Evolutionary conservation across 2,329 filamentous ascomycete species (phyloP).

Genomic region (Penicillium sp.): DNA sequence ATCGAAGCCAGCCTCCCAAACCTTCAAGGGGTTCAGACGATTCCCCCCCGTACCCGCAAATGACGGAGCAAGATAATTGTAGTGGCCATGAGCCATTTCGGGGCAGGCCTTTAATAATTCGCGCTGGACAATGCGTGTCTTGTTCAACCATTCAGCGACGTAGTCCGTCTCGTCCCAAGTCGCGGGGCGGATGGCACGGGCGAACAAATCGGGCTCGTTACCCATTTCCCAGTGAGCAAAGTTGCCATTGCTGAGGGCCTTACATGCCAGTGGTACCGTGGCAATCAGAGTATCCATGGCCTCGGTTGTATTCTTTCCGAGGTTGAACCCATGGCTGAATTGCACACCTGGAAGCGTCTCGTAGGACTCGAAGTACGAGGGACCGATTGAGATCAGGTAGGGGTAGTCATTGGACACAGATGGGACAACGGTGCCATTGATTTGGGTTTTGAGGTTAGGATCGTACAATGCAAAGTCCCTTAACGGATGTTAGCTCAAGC

Average conservation of each 20-base stretch:
- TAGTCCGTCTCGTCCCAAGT: conserved; percentile 59
- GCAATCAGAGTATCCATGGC: conserved; percentile 56
- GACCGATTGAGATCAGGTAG: conserved; percentile 61
- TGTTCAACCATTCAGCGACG: conserved; percentile 60
- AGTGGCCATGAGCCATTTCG: conserved; percentile 45
- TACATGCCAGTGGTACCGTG: conserved; percentile 60
- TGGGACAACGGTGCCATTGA: conserved; percentile 56
- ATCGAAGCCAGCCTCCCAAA: conserved; percentile 59
- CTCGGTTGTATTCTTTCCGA: conserved; percentile 54
- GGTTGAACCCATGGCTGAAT: conserved; percentile 65
- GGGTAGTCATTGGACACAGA: conserved; percentile 60
- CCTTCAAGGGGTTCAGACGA: conserved; percentile 51
- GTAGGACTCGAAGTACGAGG: conserved; percentile 65
- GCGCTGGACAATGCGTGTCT: conserved; percentile 52
- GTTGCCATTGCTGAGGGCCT: conserved; percentile 54
- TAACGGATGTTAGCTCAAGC: not conserved
- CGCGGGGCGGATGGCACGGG: conserved; percentile 53
- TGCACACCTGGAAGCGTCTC: conserved; percentile 56
- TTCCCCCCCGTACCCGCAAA: conserved; percentile 56
- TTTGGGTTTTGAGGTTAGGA: conserved; percentile 50
- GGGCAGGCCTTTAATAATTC: conserved; percentile 55
- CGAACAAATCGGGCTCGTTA: conserved; percentile 65
- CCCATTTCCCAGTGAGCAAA: conserved; percentile 64
- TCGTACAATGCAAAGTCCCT: conserved; percentile 64
- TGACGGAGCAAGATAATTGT: conserved; percentile 60